phyloP scores from a whole-genome alignment of 2,329 filamentous ascomycete species.

The Gremmenia infestans region DNA sequence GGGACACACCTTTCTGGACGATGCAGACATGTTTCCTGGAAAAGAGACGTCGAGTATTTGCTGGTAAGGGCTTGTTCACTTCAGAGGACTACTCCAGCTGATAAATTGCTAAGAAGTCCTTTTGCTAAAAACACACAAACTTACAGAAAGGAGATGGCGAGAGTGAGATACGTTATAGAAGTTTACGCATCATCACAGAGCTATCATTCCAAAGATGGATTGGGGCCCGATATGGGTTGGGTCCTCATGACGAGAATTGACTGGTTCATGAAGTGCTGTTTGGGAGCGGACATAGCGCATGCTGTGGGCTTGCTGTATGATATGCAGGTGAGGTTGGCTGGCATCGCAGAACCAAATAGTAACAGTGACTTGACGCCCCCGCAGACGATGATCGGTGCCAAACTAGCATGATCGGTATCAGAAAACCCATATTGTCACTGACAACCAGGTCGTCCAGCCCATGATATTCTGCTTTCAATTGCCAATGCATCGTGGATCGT shows the following conservation, averaged over 20 bases:
- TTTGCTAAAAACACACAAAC: too few relatives aligned
- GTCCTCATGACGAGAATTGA: not conserved
- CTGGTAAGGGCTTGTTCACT: too few relatives aligned
- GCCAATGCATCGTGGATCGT: not conserved
- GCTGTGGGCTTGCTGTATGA: slow-evolving; percentile 12
- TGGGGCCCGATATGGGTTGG: too few relatives aligned
- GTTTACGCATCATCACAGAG: too few relatives aligned
- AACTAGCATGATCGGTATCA: not conserved
- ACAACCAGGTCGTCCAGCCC: not conserved
- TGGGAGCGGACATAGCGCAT: slow-evolving; percentile 9
- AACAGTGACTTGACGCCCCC: not conserved
- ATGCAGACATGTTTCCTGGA: too few relatives aligned
- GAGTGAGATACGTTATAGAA: too few relatives aligned
- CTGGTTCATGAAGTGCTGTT: slow-evolving; percentile 15
- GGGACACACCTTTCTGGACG: not conserved
- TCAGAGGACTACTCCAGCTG: too few relatives aligned
- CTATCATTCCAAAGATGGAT: too few relatives aligned
- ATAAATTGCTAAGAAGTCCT: too few relatives aligned
- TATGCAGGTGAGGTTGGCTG: slow-evolving; percentile 14
- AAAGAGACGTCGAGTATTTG: too few relatives aligned
- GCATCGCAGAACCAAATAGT: slow-evolving; percentile 8
- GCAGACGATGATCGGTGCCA: slow-evolving; percentile 5
- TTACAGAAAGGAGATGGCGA: too few relatives aligned
- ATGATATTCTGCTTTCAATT: not conserved
- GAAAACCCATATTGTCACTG: not conserved